Percentiles rank a stretch among this genome's conserved stretches.
Conservation (phyloP, 148 eudicot species). For the Diospyros kaki region DNA sequence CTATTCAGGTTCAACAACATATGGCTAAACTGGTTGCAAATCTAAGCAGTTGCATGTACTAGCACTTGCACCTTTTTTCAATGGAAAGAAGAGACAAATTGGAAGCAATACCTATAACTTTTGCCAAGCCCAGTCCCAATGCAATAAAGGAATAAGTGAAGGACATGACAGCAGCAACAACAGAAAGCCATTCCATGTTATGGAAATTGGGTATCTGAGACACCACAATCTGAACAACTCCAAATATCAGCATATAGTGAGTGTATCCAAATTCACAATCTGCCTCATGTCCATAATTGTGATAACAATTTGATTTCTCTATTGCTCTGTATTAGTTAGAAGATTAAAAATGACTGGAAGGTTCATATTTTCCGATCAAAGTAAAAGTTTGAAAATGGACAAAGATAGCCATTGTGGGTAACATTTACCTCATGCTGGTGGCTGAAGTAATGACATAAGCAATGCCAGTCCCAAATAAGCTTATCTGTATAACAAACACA, state of each 20-base stretch:
- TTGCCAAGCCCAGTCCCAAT: slow-evolving; percentile 41
- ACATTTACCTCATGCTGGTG: slow-evolving; percentile 58
- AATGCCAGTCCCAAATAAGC: slow-evolving; percentile 54
- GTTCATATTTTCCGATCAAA: neutral
- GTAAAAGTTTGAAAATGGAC: neutral
- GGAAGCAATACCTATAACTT: slow-evolving; percentile 35
- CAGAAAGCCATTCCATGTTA: slow-evolving; percentile 57
- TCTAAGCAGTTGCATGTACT: too few relatives aligned
- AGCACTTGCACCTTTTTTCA: too few relatives aligned
- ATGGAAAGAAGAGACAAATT: neutral
- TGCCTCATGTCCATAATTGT: slow-evolving; percentile 45
- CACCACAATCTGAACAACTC: slow-evolving; percentile 43
- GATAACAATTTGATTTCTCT: slow-evolving; percentile 55
- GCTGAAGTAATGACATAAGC: slow-evolving; percentile 72
- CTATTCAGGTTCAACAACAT: too few relatives aligned
- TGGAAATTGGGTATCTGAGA: slow-evolving; percentile 66
- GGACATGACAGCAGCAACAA: slow-evolving; percentile 59
- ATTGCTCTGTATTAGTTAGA: slow-evolving; percentile 44
- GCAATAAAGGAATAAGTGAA: slow-evolving; percentile 55
- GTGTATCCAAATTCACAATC: slow-evolving; percentile 38
- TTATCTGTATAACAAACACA: slow-evolving; percentile 40
- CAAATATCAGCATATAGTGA: slow-evolving; percentile 49
- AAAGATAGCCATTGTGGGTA: neutral
- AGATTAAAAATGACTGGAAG: neutral
- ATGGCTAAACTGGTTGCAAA: too few relatives aligned